phyloP scores from a whole-genome alignment of 345 rosid species.

The Garcia nutans region DNA sequence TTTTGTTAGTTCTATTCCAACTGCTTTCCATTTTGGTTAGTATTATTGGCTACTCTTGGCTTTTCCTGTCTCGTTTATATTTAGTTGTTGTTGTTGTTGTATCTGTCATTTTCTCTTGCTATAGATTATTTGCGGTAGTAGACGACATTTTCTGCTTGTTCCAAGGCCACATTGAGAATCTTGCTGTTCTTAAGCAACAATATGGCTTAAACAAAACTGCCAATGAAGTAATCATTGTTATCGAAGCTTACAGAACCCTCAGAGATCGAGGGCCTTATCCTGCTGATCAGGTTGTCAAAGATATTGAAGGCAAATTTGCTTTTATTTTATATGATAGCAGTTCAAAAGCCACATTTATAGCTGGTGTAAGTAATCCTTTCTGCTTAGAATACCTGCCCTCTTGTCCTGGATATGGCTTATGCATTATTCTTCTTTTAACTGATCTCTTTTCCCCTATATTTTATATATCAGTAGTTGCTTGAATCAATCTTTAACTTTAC shows the following conservation, averaged over 20 bases:
- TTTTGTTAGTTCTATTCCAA: neutral
- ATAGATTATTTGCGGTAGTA: slow-evolving; percentile 86
- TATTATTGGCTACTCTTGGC: neutral
- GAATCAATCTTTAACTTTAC: neutral
- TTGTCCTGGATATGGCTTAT: neutral
- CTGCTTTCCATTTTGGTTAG: neutral
- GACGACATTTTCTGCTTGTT: slow-evolving; percentile 95
- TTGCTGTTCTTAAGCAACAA: slow-evolving; percentile 83
- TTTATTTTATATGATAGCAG: slow-evolving; percentile 74
- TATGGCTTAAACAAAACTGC: slow-evolving; percentile 87
- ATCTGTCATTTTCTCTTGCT: slow-evolving; percentile 9
- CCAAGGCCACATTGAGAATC: slow-evolving; percentile 89
- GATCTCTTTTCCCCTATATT: neutral
- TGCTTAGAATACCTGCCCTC: neutral
- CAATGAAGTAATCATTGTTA: slow-evolving; percentile 79
- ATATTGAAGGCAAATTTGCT: slow-evolving; percentile 69
- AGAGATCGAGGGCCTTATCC: slow-evolving; percentile 97
- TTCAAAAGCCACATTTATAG: slow-evolving; percentile 60
- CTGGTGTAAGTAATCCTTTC: slow-evolving; percentile 52
- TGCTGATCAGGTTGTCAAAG: slow-evolving; percentile 90
- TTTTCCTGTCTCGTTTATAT: neutral
- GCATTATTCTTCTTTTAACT: neutral
- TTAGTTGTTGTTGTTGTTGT: neutral
- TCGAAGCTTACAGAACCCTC: slow-evolving; percentile 89
- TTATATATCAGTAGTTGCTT: neutral